Evolutionary conservation across 2,329 filamentous ascomycete genomes (phyloP).

Genomic region (Ophiosphaerella narmari): DNA sequence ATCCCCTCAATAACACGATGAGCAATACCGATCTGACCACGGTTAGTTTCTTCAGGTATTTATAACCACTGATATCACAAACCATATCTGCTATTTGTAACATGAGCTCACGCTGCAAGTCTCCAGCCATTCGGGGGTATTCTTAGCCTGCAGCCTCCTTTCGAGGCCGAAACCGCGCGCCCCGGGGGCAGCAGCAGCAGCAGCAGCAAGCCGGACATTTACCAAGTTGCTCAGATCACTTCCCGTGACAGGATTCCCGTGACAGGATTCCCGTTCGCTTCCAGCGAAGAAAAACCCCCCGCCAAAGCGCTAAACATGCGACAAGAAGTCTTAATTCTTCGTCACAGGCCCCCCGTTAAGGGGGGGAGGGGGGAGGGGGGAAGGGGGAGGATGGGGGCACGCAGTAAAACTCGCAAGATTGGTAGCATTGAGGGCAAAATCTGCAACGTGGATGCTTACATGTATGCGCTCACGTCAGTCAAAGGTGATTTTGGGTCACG

Average conservation of each 20-base stretch:
- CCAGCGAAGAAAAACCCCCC: background rate
- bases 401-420: conserved; percentile 2
- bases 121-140: no score
- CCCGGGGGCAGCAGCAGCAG: no score
- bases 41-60: no score
- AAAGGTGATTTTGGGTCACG: background rate
- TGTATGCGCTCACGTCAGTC: conserved; percentile 4
- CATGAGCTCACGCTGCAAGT: no score
- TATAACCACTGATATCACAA: no score
- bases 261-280: conserved; percentile 1
- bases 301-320: conserved; percentile 8
- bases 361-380: background rate
- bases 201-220: conserved; percentile 2
- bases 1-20: no score
- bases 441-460: background rate
- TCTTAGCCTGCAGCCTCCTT: no score
- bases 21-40: no score
- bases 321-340: background rate
- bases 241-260: background rate
- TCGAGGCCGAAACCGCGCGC: no score
- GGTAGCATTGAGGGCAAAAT: background rate
- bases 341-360: background rate
- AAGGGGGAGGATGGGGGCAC: no score
- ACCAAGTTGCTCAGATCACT: conserved; percentile 2
- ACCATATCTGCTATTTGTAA: no score